Evolutionary conservation across 345 rosid genomes (phyloP).

Genomic region (Erysimum cheiranthoides): DNA sequence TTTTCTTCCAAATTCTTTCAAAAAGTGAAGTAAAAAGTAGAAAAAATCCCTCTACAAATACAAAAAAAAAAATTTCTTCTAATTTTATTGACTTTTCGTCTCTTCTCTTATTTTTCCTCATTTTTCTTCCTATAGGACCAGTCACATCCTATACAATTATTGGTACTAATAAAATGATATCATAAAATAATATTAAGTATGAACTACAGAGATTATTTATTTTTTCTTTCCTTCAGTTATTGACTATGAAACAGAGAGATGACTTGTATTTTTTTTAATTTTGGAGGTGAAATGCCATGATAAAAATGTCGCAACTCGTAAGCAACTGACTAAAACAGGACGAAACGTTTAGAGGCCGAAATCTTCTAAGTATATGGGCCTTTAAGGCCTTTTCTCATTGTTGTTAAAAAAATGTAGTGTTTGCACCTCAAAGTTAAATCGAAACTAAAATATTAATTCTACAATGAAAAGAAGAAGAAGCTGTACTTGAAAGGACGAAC

Average conservation of each 20-base stretch:
- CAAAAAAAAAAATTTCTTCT: no score
- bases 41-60: no score
- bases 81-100: no score
- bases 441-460: neutral
- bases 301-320: neutral
- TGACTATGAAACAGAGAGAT: neutral
- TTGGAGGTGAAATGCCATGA: neutral
- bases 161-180: no score
- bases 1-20: no score
- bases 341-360: neutral
- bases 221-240: neutral
- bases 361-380: neutral
- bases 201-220: no score
- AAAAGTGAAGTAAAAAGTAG: no score
- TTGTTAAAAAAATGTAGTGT: neutral
- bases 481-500: constrained; percentile 30
- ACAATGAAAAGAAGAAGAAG: neutral
- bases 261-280: neutral
- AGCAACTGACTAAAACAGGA: neutral
- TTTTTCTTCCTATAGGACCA: no score
- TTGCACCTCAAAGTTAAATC: neutral
- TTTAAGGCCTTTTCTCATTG: neutral
- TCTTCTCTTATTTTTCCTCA: no score
- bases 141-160: no score
- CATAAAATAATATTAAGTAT: no score